Conservation (phyloP, 345 rosid species). For the Erodium maritimum region DNA sequence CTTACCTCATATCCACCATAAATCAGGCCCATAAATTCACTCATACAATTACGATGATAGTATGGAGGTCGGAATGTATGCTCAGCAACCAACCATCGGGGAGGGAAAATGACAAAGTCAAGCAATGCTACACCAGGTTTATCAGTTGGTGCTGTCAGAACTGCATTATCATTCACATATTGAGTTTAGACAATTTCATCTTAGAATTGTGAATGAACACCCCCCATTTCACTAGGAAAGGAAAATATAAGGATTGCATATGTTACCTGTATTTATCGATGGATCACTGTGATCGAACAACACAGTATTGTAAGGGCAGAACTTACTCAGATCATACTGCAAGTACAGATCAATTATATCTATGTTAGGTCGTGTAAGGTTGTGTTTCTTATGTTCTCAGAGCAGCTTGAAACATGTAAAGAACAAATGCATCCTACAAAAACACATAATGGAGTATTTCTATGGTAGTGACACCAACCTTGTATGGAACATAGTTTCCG, state of each 20-base stretch:
- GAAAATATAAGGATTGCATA: not conserved
- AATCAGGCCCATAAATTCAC: slow-evolving; percentile 95
- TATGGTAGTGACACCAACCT: slow-evolving; percentile 29
- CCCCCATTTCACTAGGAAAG: not conserved
- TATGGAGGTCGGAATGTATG: slow-evolving; percentile 95
- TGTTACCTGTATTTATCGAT: slow-evolving; percentile 73
- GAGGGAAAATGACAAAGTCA: slow-evolving; percentile 94
- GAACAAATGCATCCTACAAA: not conserved
- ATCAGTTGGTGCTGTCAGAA: slow-evolving; percentile 92
- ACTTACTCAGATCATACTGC: slow-evolving; percentile 85
- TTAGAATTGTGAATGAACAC: not conserved
- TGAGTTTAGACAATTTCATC: slow-evolving; percentile 7
- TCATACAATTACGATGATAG: slow-evolving; percentile 98
- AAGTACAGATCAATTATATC: slow-evolving; percentile 1
- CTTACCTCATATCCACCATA: slow-evolving; percentile 88
- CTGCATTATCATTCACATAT: slow-evolving; percentile 28
- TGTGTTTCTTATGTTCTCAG: not conserved
- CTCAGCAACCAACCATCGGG: slow-evolving; percentile 94
- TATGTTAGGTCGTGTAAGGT: not conserved
- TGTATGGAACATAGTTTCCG: slow-evolving; percentile 88
- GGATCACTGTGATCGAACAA: slow-evolving; percentile 89
- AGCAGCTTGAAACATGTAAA: slow-evolving; percentile 1
- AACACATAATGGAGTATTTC: not conserved
- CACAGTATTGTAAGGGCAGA: slow-evolving; percentile 92
- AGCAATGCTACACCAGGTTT: slow-evolving; percentile 92